Evolutionary conservation across 163 green algal genomes (phyloP).

Genomic region (Picocystis sp.): DNA sequence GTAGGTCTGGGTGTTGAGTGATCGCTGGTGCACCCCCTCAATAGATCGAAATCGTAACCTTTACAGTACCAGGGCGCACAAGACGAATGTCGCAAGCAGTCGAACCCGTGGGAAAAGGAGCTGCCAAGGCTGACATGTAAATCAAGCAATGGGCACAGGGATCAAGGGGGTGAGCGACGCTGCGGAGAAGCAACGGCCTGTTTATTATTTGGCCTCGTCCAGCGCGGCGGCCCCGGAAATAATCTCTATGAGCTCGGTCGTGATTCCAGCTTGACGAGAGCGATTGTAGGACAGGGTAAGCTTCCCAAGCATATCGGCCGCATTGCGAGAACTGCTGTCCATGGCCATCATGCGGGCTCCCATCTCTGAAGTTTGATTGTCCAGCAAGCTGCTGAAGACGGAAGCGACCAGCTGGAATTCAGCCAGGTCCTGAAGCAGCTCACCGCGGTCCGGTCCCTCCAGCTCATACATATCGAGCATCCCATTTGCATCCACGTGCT

Average conservation of each 20-base stretch:
- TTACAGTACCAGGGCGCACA: too few relatives aligned
- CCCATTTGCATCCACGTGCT: conserved; percentile 38
- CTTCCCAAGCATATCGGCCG: conserved; percentile 83
- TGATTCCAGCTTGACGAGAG: conserved; percentile 87
- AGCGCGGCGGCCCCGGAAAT: conserved; percentile 79
- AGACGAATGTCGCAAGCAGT: too few relatives aligned
- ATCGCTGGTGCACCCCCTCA: too few relatives aligned
- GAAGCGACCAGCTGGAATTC: conserved; percentile 89
- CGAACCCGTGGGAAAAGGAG: too few relatives aligned
- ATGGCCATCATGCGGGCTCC: conserved; percentile 91
- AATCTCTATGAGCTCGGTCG: conserved; percentile 98
- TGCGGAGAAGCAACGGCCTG: too few relatives aligned
- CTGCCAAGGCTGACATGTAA: too few relatives aligned
- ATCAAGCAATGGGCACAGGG: too few relatives aligned
- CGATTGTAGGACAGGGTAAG: conserved; percentile 94
- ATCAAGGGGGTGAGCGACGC: too few relatives aligned
- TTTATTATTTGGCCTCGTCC: conserved; percentile 13
- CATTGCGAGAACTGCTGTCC: conserved; percentile 88
- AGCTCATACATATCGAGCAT: conserved; percentile 87
- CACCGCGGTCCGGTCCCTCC: conserved; percentile 65
- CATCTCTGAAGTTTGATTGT: conserved; percentile 93
- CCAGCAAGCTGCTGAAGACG: conserved; percentile 83
- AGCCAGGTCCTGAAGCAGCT: conserved; percentile 77
- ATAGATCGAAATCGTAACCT: too few relatives aligned
- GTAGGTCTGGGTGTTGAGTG: too few relatives aligned